Evolutionary conservation across 2,329 filamentous ascomycete genomes (phyloP).

Genomic region (Xenoacremonium recifei): DNA sequence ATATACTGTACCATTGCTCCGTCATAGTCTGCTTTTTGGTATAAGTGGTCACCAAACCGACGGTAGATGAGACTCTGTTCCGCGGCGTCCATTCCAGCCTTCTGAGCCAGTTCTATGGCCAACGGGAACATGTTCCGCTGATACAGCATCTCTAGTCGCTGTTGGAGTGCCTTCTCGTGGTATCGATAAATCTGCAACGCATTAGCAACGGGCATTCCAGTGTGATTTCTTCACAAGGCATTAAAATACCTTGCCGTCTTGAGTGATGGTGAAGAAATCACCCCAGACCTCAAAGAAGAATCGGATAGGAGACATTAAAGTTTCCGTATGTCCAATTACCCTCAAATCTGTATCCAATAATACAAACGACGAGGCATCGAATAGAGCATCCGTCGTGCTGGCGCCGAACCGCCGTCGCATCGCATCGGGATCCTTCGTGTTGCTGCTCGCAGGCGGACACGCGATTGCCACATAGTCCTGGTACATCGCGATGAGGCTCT

Average conservation of each 20-base stretch:
- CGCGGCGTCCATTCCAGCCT: constrained; percentile 72
- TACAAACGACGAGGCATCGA: constrained; percentile 85
- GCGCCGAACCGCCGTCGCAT: constrained; percentile 72
- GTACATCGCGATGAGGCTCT: constrained; percentile 76
- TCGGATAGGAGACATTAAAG: constrained; percentile 76
- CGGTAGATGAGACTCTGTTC: constrained; percentile 92
- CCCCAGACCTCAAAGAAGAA: constrained; percentile 86
- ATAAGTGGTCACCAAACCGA: constrained; percentile 90
- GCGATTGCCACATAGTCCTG: constrained; percentile 85
- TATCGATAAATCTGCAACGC: constrained; percentile 72
- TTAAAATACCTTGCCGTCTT: constrained; percentile 77
- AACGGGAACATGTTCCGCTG: constrained; percentile 89
- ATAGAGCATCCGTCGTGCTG: constrained; percentile 68
- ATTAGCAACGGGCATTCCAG: constrained; percentile 13
- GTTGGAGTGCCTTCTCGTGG: constrained; percentile 85
- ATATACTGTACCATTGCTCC: constrained; percentile 99
- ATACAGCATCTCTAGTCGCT: constrained; percentile 90
- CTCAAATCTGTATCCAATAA: constrained; percentile 89
- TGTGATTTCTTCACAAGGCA: neutral
- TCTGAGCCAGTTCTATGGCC: constrained; percentile 90
- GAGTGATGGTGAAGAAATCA: constrained; percentile 83
- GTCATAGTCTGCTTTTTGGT: constrained; percentile 94
- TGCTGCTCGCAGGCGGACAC: constrained; percentile 65
- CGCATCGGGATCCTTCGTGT: constrained; percentile 54
- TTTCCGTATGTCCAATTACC: constrained; percentile 86